Evolutionary conservation across 768 basidiomycete genomes (phyloP).

Genomic region (Lactarius sanguifluus): DNA sequence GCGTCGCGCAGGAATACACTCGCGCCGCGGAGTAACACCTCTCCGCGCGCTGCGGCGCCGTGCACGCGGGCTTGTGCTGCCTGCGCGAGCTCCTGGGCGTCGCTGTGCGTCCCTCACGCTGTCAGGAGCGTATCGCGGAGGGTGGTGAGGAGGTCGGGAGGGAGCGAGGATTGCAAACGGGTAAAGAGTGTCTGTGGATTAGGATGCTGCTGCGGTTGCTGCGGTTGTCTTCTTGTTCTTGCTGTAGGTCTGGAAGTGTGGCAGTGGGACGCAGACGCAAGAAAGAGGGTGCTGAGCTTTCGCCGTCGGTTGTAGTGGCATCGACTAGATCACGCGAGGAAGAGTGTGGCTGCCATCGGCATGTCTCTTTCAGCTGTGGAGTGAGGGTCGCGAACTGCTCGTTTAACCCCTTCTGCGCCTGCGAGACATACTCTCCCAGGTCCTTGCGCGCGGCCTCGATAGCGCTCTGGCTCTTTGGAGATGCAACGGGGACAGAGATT

Average conservation of each 20-base stretch:
- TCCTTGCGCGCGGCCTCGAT: conserved; percentile 72
- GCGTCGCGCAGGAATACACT: conserved; percentile 67
- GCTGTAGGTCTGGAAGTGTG: conserved; percentile 12
- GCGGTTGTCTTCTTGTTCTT: not conserved
- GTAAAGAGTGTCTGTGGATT: conserved; percentile 53
- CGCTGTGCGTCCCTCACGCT: conserved; percentile 49
- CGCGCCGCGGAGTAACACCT: conserved; percentile 63
- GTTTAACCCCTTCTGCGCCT: conserved; percentile 75
- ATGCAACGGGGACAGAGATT: not conserved
- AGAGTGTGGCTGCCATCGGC: conserved; percentile 31
- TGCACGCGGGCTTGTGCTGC: conserved; percentile 68
- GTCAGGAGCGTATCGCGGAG: conserved; percentile 67
- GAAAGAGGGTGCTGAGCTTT: conserved; percentile 32
- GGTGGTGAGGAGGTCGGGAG: conserved; percentile 68
- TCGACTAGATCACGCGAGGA: conserved; percentile 31
- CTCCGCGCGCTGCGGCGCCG: conserved; percentile 38
- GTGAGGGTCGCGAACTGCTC: conserved; percentile 49
- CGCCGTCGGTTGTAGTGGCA: conserved; percentile 28
- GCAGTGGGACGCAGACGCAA: conserved; percentile 24
- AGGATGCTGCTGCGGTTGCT: conserved; percentile 7
- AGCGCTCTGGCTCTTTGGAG: conserved; percentile 61
- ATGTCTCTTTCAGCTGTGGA: conserved; percentile 21
- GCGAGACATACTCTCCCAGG: conserved; percentile 65
- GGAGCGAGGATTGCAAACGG: conserved; percentile 71
- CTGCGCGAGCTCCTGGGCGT: conserved; percentile 59